phyloP scores from a whole-genome alignment of 352 stramenopile genomes.

The Pythium guiyangense region DNA sequence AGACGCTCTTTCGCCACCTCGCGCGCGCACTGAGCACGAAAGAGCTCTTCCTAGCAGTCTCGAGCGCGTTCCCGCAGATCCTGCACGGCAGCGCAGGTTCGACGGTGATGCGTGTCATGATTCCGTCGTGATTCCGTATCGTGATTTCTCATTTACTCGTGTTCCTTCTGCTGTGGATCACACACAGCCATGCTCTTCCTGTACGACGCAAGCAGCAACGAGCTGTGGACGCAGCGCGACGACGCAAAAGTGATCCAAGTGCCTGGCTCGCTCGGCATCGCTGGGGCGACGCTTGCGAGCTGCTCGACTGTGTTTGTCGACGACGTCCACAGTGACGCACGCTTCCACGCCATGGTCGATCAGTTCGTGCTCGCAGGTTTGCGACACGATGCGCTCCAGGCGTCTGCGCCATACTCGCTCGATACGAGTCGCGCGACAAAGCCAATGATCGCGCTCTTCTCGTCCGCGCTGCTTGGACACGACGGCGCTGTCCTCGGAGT shows the following conservation, averaged over 20 bases:
- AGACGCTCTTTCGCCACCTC: conserved; percentile 45
- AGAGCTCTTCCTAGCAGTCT: conserved; percentile 42
- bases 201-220: conserved; percentile 50
- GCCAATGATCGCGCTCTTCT: conserved; percentile 32
- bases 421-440: conserved; percentile 5
- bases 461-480: conserved; percentile 27
- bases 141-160: not conserved
- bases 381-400: conserved; percentile 1
- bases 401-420: not conserved
- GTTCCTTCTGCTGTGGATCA: not conserved
- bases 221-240: conserved; percentile 63
- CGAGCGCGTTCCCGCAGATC: conserved; percentile 33
- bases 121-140: not conserved
- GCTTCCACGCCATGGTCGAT: conserved; percentile 65
- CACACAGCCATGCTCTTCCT: conserved; percentile 48
- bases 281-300: conserved; percentile 38
- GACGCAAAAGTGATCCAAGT: conserved; percentile 41
- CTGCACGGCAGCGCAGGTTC: conserved; percentile 32
- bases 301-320: conserved; percentile 30
- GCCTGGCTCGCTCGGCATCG: conserved; percentile 49
- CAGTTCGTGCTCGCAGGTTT: conserved; percentile 38
- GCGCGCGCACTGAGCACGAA: conserved; percentile 23
- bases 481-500: conserved; percentile 52
- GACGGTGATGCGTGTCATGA: not conserved
- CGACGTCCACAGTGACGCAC: conserved; percentile 32